Conservation (phyloP, 345 rosid genomes). For the Salix purpurea region DNA sequence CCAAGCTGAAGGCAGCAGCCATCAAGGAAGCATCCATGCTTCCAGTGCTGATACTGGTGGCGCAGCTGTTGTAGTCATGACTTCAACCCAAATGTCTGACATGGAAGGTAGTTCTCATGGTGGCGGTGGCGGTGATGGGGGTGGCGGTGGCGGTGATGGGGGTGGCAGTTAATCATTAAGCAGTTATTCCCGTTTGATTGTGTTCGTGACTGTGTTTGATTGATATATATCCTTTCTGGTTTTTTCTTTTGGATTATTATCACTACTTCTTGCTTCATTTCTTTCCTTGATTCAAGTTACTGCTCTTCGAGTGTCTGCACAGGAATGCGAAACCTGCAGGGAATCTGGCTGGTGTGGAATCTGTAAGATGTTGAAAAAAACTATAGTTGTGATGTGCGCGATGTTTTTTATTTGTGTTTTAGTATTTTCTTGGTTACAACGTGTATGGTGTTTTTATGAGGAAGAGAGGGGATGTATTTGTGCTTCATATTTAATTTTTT, state of each 20-base stretch:
- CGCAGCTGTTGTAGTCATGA: slow-evolving; percentile 6
- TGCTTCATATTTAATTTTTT: not conserved
- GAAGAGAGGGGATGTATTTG: not conserved
- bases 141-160: slow-evolving; percentile 18
- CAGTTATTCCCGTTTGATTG: not conserved
- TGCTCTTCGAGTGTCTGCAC: not conserved
- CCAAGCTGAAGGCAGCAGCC: not conserved
- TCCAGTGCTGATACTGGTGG: slow-evolving; percentile 13
- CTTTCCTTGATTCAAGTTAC: not conserved
- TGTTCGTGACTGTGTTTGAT: not conserved
- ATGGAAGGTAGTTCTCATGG: slow-evolving; percentile 21
- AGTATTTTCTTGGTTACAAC: not conserved
- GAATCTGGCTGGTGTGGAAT: not conserved
- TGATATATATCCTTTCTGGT: not conserved
- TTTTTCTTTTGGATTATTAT: not conserved
- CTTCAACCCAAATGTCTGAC: slow-evolving; percentile 15
- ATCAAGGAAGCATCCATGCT: slow-evolving; percentile 1
- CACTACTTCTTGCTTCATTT: not conserved
- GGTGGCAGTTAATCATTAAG: slow-evolving; percentile 1
- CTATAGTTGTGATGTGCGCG: not conserved
- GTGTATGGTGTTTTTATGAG: not conserved
- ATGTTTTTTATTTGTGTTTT: not conserved
- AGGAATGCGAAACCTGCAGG: not conserved
- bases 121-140: slow-evolving; percentile 17
- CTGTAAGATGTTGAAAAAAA: not conserved